Evolutionary conservation across 805 yeast species (phyloP), one percentile per base, ranked within the genome.

Genomic region (Wickerhamomyces mucosus): DNA sequence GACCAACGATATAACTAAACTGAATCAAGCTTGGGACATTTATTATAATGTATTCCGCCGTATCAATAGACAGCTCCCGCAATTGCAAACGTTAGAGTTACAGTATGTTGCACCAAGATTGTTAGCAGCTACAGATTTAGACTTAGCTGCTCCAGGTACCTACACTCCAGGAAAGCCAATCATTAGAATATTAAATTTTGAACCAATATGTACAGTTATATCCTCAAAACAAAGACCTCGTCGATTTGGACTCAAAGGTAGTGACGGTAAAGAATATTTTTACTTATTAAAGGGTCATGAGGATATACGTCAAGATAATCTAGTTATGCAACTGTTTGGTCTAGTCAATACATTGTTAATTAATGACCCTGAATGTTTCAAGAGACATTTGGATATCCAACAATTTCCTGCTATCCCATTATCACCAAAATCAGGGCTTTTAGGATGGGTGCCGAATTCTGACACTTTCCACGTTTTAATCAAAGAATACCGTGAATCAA

Each of bases 21-120:
- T 89, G 55, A 86, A 88, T 48, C 97, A 92, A 56, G 97, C 97
- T 0, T 89, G 98, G 98, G 97, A 89, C 53, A 78, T 88, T 13
- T 89, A 89, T 52, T 88, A 89, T 55, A 81, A 80, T 42, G 96
- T 92, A 3, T 92, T 89, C 72, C 72, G 95, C 43, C 72, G 94
- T 40, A 85, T 92, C 34, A 77, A 88, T 38, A 72, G 94, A 41
- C 95, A 86, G 53, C 58, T 92, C 23, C 95, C 95, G 1, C 94
- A 84, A 50, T 58, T 89, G 17, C 85, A 81, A 39, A 77, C 83
- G 15, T 65, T 89, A 37, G 97, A 92, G 42, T 60, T 92, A 39
- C 96, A 85, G 55, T 89, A 83, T 50, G 96, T 89, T 5, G 86
- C 97, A 3, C 98, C 98, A 2, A 81, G 80, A 43, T 61, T 92